Conservation (phyloP, 306 rosid species). For the Rosa chinensis region DNA sequence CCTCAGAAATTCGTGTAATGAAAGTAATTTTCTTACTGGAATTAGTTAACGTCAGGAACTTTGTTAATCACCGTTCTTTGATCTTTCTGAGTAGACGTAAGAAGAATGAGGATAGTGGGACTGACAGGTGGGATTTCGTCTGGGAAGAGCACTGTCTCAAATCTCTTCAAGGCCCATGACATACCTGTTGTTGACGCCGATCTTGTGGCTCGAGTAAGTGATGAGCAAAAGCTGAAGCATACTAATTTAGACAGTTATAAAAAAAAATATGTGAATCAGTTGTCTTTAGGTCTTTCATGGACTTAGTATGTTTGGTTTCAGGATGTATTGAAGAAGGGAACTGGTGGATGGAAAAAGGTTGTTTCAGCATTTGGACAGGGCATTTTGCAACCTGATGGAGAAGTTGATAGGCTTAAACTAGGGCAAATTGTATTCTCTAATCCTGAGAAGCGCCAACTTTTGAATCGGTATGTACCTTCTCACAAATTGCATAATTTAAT, state of each 20-base stretch:
- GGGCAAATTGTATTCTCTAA: constrained; percentile 88
- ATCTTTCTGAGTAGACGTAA: not conserved
- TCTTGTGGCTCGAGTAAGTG: constrained; percentile 66
- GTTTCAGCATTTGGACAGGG: constrained; percentile 72
- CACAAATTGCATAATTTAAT: too few relatives aligned
- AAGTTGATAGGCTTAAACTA: constrained; percentile 69
- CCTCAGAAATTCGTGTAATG: not conserved
- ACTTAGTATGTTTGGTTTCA: constrained; percentile 19
- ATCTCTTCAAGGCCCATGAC: constrained; percentile 66
- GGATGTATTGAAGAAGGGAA: constrained; percentile 70
- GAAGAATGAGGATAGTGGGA: constrained; percentile 72
- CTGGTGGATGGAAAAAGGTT: constrained; percentile 73
- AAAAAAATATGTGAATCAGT: not conserved
- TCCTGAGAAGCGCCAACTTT: constrained; percentile 68
- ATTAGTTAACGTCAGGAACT: not conserved
- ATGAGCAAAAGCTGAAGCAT: not conserved
- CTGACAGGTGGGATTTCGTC: constrained; percentile 80
- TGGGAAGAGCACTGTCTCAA: constrained; percentile 84
- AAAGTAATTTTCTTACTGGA: not conserved
- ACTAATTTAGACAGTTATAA: not conserved
- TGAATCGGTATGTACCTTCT: constrained; percentile 51
- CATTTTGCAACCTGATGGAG: constrained; percentile 61
- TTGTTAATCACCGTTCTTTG: not conserved
- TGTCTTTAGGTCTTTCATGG: not conserved
- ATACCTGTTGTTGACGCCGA: constrained; percentile 81